These are phyloP conservation scores for Huntiella abstrusa DNA, from an alignment of 2,329 filamentous ascomycete genomes.

Conservation along the genomic window DNA sequence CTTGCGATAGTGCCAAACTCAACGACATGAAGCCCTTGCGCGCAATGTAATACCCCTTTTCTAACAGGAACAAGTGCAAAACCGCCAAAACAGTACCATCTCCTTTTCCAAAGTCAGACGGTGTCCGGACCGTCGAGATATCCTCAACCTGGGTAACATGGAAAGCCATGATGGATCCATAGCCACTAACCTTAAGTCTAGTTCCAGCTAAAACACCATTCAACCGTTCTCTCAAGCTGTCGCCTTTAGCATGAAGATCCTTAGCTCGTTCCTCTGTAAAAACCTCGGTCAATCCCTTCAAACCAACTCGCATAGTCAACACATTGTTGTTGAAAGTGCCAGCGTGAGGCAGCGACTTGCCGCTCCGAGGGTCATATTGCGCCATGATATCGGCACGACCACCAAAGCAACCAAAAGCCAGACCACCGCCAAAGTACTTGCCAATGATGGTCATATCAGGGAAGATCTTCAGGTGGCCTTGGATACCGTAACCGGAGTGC, in stretches of 20 bases:
- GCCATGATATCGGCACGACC: constrained; percentile 39
- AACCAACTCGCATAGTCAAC: constrained; percentile 28
- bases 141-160: constrained; percentile 22
- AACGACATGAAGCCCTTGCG: constrained; percentile 24
- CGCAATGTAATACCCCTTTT: constrained; percentile 25
- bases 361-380: constrained; percentile 30
- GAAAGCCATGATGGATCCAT: constrained; percentile 20
- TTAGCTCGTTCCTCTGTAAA: constrained; percentile 19
- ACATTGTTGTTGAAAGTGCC: constrained; percentile 53
- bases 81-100: constrained; percentile 19
- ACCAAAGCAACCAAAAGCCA: constrained; percentile 49
- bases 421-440: constrained; percentile 48
- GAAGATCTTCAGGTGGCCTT: constrained; percentile 22
- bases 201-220: constrained; percentile 19
- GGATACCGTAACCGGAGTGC: constrained; percentile 27
- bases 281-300: constrained; percentile 18
- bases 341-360: constrained; percentile 29
- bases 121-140: constrained; percentile 11
- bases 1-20: constrained; percentile 20
- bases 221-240: constrained; percentile 17
- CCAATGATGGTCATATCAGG: constrained; percentile 47
- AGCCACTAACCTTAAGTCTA: constrained; percentile 21
- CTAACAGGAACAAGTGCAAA: constrained; percentile 29
- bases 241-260: constrained; percentile 18
- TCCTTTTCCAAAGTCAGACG: constrained; percentile 4